Conservation (phyloP, 202 grass and related monocot species). For the Schoenoplectus triqueter region DNA sequence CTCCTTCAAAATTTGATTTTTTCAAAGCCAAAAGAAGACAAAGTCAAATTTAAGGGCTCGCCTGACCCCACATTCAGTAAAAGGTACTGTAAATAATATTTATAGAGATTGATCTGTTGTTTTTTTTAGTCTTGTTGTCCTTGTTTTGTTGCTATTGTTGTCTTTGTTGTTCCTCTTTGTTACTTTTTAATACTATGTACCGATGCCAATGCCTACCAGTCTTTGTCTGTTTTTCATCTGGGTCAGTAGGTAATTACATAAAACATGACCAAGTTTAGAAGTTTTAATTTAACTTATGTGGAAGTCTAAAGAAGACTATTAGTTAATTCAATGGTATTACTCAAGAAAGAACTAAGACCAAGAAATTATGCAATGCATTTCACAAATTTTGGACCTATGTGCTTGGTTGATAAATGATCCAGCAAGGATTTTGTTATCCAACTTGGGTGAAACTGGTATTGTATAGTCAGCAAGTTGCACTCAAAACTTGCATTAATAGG, state of each 20-base stretch:
- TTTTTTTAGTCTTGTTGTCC: not conserved
- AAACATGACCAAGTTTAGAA: not conserved
- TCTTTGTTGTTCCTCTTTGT: not conserved
- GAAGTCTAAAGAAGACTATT: not conserved
- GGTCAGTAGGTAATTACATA: not conserved
- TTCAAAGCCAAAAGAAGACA: conserved; percentile 23
- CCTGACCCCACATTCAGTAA: conserved; percentile 45
- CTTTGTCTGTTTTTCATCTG: not conserved
- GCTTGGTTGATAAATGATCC: not conserved
- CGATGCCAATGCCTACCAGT: not conserved
- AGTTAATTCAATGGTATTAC: not conserved
- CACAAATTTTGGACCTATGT: not conserved
- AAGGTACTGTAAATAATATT: conserved; percentile 19
- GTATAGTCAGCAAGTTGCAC: not conserved
- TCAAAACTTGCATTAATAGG: not conserved
- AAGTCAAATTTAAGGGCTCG: conserved; percentile 30
- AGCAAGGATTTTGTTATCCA: not conserved
- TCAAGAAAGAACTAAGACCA: conserved; percentile 12
- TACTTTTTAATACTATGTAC: not conserved
- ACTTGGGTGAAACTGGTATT: not conserved
- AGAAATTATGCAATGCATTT: not conserved
- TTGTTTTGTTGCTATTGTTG: not conserved
- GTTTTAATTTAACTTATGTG: not conserved
- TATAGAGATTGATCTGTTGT: not conserved
- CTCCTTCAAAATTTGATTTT: not conserved